These are phyloP conservation scores for Pseudonitzschia pungens DNA, from an alignment of 108 stramenopile genomes.

Conservation along the genomic window DNA sequence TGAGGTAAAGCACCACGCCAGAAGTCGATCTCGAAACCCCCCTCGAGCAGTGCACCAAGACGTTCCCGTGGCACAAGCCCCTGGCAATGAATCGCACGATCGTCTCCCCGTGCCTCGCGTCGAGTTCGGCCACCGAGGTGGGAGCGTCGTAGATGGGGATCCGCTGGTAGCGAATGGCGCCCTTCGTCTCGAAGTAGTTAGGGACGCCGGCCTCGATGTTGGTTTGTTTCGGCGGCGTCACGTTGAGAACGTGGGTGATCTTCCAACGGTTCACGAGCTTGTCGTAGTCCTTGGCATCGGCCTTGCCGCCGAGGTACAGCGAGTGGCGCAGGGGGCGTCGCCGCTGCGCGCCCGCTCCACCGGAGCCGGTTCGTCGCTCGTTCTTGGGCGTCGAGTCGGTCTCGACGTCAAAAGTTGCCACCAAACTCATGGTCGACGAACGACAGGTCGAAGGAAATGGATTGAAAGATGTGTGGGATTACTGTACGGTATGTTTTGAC, in stretches of 20 bases:
- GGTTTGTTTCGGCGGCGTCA: constrained; percentile 69
- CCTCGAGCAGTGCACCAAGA: constrained; percentile 74
- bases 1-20: constrained; percentile 63
- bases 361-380: background rate
- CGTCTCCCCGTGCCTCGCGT: constrained; percentile 35
- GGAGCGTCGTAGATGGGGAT: constrained; percentile 71
- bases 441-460: background rate
- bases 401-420: constrained; percentile 6
- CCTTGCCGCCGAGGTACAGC: constrained; percentile 3
- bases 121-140: constrained; percentile 49
- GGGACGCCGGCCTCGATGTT: constrained; percentile 71
- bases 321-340: background rate
- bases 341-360: background rate
- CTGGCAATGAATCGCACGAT: constrained; percentile 61
- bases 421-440: constrained; percentile 6
- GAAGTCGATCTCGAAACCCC: constrained; percentile 73
- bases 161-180: constrained; percentile 48
- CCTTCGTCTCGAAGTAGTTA: constrained; percentile 65
- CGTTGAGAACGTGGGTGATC: constrained; percentile 38
- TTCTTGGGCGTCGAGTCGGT: background rate
- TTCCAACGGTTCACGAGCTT: background rate
- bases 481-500: too few relatives aligned
- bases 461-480: too few relatives aligned
- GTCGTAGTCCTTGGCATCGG: constrained; percentile 11
- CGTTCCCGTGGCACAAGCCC: constrained; percentile 73